Conservation (phyloP, 129 eudicot genomes). For the Saposhnikovia divaricata region DNA sequence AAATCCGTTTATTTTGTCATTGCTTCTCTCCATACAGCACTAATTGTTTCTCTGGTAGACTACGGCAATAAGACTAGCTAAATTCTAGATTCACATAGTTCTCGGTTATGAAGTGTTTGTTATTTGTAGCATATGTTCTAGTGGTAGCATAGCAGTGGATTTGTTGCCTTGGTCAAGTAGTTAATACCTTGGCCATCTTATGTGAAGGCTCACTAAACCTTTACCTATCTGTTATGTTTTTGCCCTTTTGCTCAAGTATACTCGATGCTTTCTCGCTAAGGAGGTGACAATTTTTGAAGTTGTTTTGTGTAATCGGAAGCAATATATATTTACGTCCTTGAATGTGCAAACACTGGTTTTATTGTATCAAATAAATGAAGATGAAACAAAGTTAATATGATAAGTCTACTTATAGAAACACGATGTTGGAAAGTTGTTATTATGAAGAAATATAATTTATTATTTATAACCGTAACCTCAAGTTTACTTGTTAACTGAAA, state of each 20-base stretch:
- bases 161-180: neutral
- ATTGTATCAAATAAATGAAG: neutral
- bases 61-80: neutral
- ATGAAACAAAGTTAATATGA: neutral
- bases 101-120: neutral
- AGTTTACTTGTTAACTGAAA: neutral
- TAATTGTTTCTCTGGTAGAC: neutral
- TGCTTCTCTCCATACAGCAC: neutral
- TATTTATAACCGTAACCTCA: neutral
- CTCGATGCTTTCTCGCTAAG: neutral
- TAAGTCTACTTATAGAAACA: neutral
- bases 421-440: neutral
- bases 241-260: neutral
- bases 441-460: neutral
- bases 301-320: neutral
- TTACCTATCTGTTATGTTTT: neutral
- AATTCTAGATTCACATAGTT: neutral
- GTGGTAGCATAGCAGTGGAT: neutral
- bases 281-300: neutral
- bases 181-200: neutral
- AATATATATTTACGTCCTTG: neutral
- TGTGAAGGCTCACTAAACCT: neutral
- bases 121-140: neutral
- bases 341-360: neutral
- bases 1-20: neutral